Evolutionary conservation across 129 eudicot genomes (phyloP).

Genomic region (Helianthus tuberosus): DNA sequence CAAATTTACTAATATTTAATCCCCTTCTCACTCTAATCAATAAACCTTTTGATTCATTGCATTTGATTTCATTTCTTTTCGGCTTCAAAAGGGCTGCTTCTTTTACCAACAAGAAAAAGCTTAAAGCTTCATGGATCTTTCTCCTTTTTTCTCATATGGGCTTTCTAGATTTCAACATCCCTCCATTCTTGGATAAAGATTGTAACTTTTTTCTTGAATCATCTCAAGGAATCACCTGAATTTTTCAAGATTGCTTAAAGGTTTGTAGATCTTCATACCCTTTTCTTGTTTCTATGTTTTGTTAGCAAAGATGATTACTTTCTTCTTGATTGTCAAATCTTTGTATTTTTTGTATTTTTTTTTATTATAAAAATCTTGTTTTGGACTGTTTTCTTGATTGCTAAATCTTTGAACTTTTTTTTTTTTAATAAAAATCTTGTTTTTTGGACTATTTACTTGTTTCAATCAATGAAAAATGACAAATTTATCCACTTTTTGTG

Average conservation of each 20-base stretch:
- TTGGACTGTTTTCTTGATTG: slow-evolving; percentile 5
- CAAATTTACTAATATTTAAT: slow-evolving; percentile 28
- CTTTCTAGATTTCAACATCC: slow-evolving; percentile 48
- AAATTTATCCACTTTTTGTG: slow-evolving; percentile 23
- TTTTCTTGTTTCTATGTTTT: slow-evolving; percentile 18
- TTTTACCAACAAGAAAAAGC: slow-evolving; percentile 27
- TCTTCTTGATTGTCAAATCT: slow-evolving; percentile 12
- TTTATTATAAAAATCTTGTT: not conserved
- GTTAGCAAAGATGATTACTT: slow-evolving; percentile 5
- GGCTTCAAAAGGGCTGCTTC: slow-evolving; percentile 37
- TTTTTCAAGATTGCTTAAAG: slow-evolving; percentile 19
- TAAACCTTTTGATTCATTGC: slow-evolving; percentile 44
- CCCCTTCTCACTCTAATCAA: slow-evolving; percentile 11
- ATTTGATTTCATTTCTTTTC: slow-evolving; percentile 46
- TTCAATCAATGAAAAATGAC: slow-evolving; percentile 37
- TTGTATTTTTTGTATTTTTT: not conserved
- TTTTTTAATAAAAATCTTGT: slow-evolving; percentile 3
- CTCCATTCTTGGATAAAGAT: slow-evolving; percentile 41
- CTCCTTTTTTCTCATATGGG: slow-evolving; percentile 39
- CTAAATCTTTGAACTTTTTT: slow-evolving; percentile 1
- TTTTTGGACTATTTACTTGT: slow-evolving; percentile 34
- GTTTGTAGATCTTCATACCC: slow-evolving; percentile 20
- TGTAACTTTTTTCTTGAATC: slow-evolving; percentile 37
- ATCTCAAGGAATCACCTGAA: slow-evolving; percentile 65
- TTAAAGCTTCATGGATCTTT: slow-evolving; percentile 34